These are phyloP conservation scores for Pyricularia sp. DNA, from an alignment of 2,329 filamentous ascomycete genomes.

Conservation along the genomic window DNA sequence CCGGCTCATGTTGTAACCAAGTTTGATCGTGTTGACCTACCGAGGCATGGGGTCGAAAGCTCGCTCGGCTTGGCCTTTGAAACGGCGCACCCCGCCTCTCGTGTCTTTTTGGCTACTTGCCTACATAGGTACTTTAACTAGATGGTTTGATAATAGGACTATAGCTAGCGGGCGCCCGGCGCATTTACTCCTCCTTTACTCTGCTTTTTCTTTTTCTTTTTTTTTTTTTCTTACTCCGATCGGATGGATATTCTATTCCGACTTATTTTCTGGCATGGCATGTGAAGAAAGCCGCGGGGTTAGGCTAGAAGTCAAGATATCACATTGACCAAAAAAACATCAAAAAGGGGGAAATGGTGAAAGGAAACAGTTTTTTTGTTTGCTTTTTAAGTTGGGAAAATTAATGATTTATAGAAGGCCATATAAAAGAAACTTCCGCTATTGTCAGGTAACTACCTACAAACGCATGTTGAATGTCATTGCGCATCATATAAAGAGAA, in stretches of 20 bases:
- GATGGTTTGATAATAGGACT: not conserved
- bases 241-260: not conserved
- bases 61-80: not conserved
- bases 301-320: not conserved
- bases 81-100: not conserved
- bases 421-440: not conserved
- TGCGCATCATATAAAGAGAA: conserved; percentile 3
- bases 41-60: not conserved
- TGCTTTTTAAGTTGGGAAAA: not conserved
- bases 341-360: too few relatives aligned
- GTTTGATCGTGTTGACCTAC: not conserved
- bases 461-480: conserved; percentile 9
- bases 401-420: not conserved
- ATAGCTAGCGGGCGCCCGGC: not conserved
- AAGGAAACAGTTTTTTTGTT: too few relatives aligned
- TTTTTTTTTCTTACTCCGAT: too few relatives aligned
- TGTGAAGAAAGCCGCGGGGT: not conserved
- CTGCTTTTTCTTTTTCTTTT: too few relatives aligned
- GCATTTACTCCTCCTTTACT: not conserved
- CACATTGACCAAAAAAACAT: too few relatives aligned
- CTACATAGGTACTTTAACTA: not conserved
- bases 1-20: not conserved
- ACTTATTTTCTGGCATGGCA: not conserved
- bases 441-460: not conserved
- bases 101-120: not conserved